These are phyloP conservation scores for Solanum hybrid DNA, from an alignment of 305 asterid genomes.

Conservation along the genomic window DNA sequence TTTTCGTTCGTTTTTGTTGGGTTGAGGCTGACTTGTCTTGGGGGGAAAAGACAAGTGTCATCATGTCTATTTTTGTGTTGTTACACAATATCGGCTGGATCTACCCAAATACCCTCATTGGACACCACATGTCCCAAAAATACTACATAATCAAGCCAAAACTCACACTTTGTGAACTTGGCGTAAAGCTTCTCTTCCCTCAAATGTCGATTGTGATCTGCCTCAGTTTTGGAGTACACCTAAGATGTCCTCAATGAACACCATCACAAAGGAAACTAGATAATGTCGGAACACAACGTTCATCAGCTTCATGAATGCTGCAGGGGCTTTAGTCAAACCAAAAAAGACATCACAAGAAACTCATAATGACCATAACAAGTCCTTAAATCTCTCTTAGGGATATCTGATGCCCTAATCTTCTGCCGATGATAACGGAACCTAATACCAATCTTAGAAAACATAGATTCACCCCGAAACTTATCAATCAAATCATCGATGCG, in stretches of 20 bases:
- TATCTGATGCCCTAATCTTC: background rate
- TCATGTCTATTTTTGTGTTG: background rate
- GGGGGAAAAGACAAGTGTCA: background rate
- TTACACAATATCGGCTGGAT: background rate
- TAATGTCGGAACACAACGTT: background rate
- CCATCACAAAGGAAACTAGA: background rate
- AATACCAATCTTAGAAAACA: no score
- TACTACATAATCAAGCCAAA: background rate
- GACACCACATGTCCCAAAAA: background rate
- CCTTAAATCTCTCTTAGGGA: background rate
- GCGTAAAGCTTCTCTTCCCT: background rate
- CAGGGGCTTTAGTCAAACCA: background rate
- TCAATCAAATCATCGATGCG: no score
- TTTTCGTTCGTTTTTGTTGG: background rate
- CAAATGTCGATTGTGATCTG: background rate
- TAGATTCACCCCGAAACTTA: no score
- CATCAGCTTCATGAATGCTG: background rate
- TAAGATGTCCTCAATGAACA: background rate
- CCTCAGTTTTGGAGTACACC: background rate
- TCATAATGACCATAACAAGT: background rate
- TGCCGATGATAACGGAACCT: background rate
- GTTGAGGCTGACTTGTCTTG: background rate
- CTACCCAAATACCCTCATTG: background rate
- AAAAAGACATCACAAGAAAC: background rate
- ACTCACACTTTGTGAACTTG: background rate